Evolutionary conservation across 2,329 filamentous ascomycete genomes (phyloP).

Genomic region (Paecilomyces fulvus): DNA sequence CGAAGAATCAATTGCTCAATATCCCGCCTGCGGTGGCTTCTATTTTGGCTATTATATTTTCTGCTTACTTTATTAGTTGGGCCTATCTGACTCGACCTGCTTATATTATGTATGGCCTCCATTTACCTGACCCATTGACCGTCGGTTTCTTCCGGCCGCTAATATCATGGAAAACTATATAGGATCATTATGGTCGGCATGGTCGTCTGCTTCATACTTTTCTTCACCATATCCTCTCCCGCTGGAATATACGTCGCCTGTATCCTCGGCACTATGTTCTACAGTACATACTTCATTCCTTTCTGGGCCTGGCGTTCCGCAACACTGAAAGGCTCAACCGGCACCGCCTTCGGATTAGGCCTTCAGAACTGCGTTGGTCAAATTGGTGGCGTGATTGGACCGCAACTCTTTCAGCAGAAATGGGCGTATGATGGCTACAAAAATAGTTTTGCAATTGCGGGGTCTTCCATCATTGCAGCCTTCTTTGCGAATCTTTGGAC

Average conservation of each 20-base stretch:
- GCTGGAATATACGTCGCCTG: slow-evolving; percentile 38
- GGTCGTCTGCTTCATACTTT: slow-evolving; percentile 37
- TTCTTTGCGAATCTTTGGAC: slow-evolving; percentile 33
- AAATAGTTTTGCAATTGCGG: slow-evolving; percentile 29
- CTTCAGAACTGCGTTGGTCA: slow-evolving; percentile 38
- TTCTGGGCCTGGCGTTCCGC: slow-evolving; percentile 41
- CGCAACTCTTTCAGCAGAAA: slow-evolving; percentile 36
- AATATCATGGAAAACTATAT: too few relatives aligned
- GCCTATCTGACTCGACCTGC: slow-evolving; percentile 34
- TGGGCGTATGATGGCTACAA: slow-evolving; percentile 37
- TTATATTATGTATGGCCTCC: slow-evolving; percentile 24
- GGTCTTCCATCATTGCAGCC: slow-evolving; percentile 24
- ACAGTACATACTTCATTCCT: slow-evolving; percentile 37
- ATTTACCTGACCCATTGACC: not conserved
- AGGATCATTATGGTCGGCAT: slow-evolving; percentile 30
- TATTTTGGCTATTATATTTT: slow-evolving; percentile 32
- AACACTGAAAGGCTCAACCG: slow-evolving; percentile 35
- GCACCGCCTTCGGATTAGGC: slow-evolving; percentile 38
- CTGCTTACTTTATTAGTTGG: slow-evolving; percentile 31
- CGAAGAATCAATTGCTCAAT: slow-evolving; percentile 38
- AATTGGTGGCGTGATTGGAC: slow-evolving; percentile 39
- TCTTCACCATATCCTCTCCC: slow-evolving; percentile 31
- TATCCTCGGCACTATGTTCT: slow-evolving; percentile 38
- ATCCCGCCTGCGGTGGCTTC: slow-evolving; percentile 39
- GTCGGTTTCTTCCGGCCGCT: too few relatives aligned